Evolutionary conservation across 2,329 filamentous ascomycete genomes (phyloP).

Genomic region (Stagonosporopsis cucurbitacearum): DNA sequence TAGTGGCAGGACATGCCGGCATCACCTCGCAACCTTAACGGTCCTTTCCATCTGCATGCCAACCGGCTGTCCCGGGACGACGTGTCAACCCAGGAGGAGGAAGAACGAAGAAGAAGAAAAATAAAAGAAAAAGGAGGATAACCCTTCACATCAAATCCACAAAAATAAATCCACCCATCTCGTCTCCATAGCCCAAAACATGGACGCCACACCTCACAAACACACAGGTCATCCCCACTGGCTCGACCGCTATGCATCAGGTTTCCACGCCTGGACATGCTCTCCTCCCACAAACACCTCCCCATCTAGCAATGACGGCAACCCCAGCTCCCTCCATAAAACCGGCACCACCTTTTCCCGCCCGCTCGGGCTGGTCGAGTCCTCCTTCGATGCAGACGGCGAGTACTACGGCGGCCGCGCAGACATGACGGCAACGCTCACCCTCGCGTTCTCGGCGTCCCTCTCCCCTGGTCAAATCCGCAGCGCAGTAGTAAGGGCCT

Average conservation of each 20-base stretch:
- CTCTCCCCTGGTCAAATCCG: conserved; percentile 42
- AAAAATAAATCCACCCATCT: no score
- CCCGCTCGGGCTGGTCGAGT: conserved; percentile 54
- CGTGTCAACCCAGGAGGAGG: not conserved
- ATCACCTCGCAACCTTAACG: not conserved
- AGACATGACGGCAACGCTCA: conserved; percentile 52
- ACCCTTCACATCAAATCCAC: no score
- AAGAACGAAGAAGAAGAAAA: no score
- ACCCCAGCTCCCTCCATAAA: no score
- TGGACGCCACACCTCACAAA: not conserved
- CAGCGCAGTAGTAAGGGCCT: conserved; percentile 48
- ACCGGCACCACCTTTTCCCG: conserved; percentile 37
- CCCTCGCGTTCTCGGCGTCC: conserved; percentile 43
- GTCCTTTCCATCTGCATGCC: not conserved
- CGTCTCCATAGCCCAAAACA: no score
- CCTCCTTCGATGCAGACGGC: conserved; percentile 55
- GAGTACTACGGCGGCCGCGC: conserved; percentile 53
- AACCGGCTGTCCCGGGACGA: no score
- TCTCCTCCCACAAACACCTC: not conserved
- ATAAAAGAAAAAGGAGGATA: not conserved
- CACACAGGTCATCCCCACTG: conserved; percentile 37
- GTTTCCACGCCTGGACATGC: conserved; percentile 47
- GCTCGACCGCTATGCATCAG: conserved; percentile 50
- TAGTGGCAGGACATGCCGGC: conserved; percentile 4
- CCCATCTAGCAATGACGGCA: not conserved